Evolutionary conservation across 1,284 basidiomycete genomes (phyloP).

Genomic region (Fomitopsis pinicola): DNA sequence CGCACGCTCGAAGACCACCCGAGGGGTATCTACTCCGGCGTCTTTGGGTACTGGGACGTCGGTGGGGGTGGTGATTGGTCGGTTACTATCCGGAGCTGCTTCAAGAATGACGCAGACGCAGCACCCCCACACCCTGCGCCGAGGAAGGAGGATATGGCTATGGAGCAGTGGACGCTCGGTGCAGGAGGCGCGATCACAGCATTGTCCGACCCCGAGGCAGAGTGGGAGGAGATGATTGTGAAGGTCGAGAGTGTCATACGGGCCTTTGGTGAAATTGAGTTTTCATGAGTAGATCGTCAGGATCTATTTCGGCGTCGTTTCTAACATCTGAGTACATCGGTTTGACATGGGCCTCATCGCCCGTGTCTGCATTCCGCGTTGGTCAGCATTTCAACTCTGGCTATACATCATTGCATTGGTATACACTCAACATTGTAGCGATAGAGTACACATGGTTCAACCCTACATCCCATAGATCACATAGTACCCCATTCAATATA

Average conservation of each 20-base stretch:
- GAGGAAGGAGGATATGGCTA: background rate
- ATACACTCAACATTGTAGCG: background rate
- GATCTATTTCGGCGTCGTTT: background rate
- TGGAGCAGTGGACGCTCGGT: slow-evolving; percentile 73
- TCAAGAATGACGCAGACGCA: slow-evolving; percentile 56
- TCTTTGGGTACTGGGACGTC: slow-evolving; percentile 90
- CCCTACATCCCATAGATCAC: background rate
- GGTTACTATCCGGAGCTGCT: slow-evolving; percentile 93
- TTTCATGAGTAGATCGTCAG: background rate
- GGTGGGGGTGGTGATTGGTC: slow-evolving; percentile 91
- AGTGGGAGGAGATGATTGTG: slow-evolving; percentile 93
- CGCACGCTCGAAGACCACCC: slow-evolving; percentile 73
- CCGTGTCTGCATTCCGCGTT: background rate
- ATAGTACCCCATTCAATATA: slow-evolving; percentile 34
- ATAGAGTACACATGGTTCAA: background rate
- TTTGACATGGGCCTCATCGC: slow-evolving; percentile 5
- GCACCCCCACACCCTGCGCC: background rate
- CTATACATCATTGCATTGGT: background rate
- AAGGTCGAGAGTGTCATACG: slow-evolving; percentile 76
- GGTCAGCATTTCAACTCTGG: background rate
- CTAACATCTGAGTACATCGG: background rate
- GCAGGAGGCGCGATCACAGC: slow-evolving; percentile 97
- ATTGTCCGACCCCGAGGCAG: slow-evolving; percentile 79
- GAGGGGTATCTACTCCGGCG: slow-evolving; percentile 89
- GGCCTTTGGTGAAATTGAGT: slow-evolving; percentile 39